Evolutionary conservation across 1,139 yeast genomes (phyloP).

Genomic region (Scheffersomyces insectosa): DNA sequence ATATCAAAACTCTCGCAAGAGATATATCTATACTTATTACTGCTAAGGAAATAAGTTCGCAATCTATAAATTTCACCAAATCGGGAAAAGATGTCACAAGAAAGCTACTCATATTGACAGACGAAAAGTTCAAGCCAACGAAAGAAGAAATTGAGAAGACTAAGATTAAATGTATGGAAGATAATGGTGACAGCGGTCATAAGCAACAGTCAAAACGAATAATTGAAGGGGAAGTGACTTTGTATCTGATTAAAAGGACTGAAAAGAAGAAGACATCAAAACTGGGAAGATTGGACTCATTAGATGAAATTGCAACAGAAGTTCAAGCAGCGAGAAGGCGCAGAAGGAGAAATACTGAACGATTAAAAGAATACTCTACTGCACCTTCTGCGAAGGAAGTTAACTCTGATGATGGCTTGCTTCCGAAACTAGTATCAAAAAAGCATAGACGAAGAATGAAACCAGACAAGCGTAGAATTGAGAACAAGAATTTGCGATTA

Average conservation of each 20-base stretch:
- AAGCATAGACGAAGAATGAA: slow-evolving; percentile 18
- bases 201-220: slow-evolving; percentile 17
- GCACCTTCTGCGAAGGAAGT: not conserved
- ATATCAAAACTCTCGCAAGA: slow-evolving; percentile 47
- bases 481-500: slow-evolving; percentile 10
- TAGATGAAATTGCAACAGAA: slow-evolving; percentile 7
- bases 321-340: slow-evolving; percentile 3
- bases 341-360: slow-evolving; percentile 8
- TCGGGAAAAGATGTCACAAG: slow-evolving; percentile 33
- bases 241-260: slow-evolving; percentile 16
- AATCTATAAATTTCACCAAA: slow-evolving; percentile 26
- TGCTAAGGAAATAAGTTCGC: slow-evolving; percentile 26
- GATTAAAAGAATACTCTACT: no score
- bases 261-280: slow-evolving; percentile 11
- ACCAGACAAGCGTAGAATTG: slow-evolving; percentile 9
- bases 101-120: slow-evolving; percentile 34
- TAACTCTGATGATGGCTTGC: slow-evolving; percentile 4
- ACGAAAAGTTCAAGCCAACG: slow-evolving; percentile 29
- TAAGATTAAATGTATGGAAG: slow-evolving; percentile 25
- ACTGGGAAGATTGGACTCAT: slow-evolving; percentile 23
- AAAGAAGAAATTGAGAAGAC: slow-evolving; percentile 27
- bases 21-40: slow-evolving; percentile 33
- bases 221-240: slow-evolving; percentile 33
- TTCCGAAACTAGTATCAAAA: slow-evolving; percentile 23
- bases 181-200: slow-evolving; percentile 21